Evolutionary conservation across 176 grass and related monocot genomes (phyloP).

Genomic region (Juncus inflexus): DNA sequence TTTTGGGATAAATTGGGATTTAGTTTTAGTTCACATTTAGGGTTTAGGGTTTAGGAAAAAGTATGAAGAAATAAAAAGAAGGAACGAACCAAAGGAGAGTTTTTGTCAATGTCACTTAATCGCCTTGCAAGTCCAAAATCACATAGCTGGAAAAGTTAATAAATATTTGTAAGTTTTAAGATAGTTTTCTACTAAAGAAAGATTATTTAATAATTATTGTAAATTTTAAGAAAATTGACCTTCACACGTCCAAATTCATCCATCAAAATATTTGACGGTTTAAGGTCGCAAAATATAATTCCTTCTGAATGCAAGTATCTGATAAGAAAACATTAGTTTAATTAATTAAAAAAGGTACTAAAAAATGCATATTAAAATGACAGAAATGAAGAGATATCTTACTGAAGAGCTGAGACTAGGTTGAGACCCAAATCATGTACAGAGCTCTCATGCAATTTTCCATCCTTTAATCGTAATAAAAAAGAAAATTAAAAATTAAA

Average conservation of each 20-base stretch:
- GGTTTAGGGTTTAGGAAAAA: neutral
- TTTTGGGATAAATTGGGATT: too few relatives aligned
- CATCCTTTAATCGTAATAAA: slow-evolving; percentile 43
- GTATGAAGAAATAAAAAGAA: slow-evolving; percentile 21
- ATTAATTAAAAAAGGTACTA: too few relatives aligned
- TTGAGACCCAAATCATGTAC: slow-evolving; percentile 84
- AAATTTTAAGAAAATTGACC: slow-evolving; percentile 38
- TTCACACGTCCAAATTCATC: slow-evolving; percentile 94
- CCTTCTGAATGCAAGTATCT: slow-evolving; percentile 99
- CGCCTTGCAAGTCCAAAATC: slow-evolving; percentile 92
- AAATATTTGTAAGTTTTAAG: slow-evolving; percentile 14
- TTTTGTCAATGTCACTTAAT: slow-evolving; percentile 80
- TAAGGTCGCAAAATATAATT: slow-evolving; percentile 95
- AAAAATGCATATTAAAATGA: too few relatives aligned
- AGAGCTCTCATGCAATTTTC: slow-evolving; percentile 74
- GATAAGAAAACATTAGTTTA: slow-evolving; percentile 17
- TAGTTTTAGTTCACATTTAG: neutral
- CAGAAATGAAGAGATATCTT: slow-evolving; percentile 25
- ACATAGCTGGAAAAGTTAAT: slow-evolving; percentile 57
- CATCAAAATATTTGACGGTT: slow-evolving; percentile 96
- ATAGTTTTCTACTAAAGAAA: slow-evolving; percentile 17
- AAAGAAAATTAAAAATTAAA: neutral
- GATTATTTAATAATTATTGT: slow-evolving; percentile 10
- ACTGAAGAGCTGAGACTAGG: slow-evolving; percentile 88
- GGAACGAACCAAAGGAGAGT: slow-evolving; percentile 43